Evolutionary conservation across 768 basidiomycete genomes (phyloP).

Genomic region (Suillus fuscotomentosus): DNA sequence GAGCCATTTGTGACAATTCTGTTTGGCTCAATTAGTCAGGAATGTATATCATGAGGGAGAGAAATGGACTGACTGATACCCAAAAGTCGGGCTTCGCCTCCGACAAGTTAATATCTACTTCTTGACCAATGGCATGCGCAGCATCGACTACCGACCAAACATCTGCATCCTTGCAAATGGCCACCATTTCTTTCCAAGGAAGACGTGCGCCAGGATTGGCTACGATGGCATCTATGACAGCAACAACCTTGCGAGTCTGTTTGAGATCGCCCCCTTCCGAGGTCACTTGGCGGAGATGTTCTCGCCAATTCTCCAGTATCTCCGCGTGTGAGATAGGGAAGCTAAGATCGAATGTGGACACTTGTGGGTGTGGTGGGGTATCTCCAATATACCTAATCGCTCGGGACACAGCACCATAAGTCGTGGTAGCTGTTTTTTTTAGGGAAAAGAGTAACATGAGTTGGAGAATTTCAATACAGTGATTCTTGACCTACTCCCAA

Average conservation of each 20-base stretch:
- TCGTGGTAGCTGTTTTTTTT: conserved; percentile 45
- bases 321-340: conserved; percentile 58
- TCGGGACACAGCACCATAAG: conserved; percentile 54
- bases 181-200: conserved; percentile 73
- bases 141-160: conserved; percentile 74
- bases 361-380: conserved; percentile 47
- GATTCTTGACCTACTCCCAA: conserved; percentile 46
- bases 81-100: conserved; percentile 70
- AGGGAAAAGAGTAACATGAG: neutral
- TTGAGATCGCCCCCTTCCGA: conserved; percentile 16
- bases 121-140: conserved; percentile 78
- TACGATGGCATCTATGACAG: conserved; percentile 66
- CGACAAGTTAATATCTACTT: conserved; percentile 56
- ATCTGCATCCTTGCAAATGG: conserved; percentile 58
- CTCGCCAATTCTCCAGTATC: conserved; percentile 50
- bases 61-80: conserved; percentile 55
- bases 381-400: conserved; percentile 59
- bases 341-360: conserved; percentile 47
- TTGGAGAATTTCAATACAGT: conserved; percentile 1
- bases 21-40: neutral
- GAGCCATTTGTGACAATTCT: conserved; percentile 91
- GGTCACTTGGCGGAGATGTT: conserved; percentile 33
- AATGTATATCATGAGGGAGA: neutral
- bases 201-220: conserved; percentile 59
- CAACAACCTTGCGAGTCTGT: conserved; percentile 51